These are phyloP conservation scores for Telopea speciosissima DNA, from an alignment of 177 flowering plant genomes.

Conservation along the genomic window DNA sequence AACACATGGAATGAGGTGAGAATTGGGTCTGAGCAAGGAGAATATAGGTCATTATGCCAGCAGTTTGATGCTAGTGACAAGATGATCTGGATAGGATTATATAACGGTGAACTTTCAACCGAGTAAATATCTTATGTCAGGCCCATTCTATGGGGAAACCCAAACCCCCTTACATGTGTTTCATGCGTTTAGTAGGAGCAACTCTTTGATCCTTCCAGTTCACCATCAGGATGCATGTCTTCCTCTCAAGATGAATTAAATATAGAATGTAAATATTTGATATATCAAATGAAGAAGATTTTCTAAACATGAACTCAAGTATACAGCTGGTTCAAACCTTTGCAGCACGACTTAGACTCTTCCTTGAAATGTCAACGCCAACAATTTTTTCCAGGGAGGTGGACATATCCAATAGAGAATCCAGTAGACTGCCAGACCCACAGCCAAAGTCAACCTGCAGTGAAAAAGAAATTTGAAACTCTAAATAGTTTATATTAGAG, in stretches of 20 bases:
- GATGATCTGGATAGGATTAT: background rate
- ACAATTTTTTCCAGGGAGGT: conserved; percentile 66
- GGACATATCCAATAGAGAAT: conserved; percentile 57
- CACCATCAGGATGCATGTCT: background rate
- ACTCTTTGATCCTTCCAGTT: background rate
- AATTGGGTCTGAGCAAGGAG: background rate
- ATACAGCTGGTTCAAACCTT: conserved; percentile 43
- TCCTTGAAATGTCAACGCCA: conserved; percentile 86
- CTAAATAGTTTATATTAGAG: background rate
- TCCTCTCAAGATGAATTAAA: background rate
- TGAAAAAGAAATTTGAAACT: background rate
- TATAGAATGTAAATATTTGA: background rate
- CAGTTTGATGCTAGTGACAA: background rate
- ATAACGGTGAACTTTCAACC: background rate
- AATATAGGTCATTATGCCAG: background rate
- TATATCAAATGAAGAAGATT: background rate
- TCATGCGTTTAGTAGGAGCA: no score
- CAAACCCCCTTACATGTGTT: conserved; percentile 1
- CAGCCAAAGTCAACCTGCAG: conserved; percentile 95
- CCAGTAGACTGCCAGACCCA: conserved; percentile 93
- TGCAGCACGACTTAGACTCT: conserved; percentile 83
- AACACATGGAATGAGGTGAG: background rate
- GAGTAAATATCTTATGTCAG: background rate
- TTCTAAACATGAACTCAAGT: background rate
- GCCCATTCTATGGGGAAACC: background rate